Evolutionary conservation across 2,329 filamentous ascomycete species (phyloP), one percentile per base, ranked within the genome.

Genomic region (Colletotrichum gloeosporioides): DNA sequence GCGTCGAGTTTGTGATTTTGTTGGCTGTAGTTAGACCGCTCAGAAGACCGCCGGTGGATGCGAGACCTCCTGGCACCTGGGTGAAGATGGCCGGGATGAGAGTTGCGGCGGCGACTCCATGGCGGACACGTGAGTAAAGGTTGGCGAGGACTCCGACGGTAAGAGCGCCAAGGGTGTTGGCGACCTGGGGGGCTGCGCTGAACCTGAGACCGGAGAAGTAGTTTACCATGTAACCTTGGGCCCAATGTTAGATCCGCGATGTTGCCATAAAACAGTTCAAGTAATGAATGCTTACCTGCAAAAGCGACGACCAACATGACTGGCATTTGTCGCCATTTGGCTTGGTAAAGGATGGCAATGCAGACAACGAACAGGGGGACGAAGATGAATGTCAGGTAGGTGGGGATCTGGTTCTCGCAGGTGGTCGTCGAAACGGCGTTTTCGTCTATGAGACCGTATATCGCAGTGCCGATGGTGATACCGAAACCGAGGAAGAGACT

Each of bases 311-410:
- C 53, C 3, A 95, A 85, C 94, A 96, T 96, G 69, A 94, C 88
- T 0, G 95, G 95, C 79, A 93, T 91, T 82, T 97, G 95, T 79
- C 92, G 94, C 91, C 92, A 95, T 83, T 95, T 95, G 53, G 94
- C 95, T 79, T 96, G 94, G 82, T 96, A 96, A 82, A 96, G 92
- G 73, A 96, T 87, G 64, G 93, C 92, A 53, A 96, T 89, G 80
- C 93, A 95, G 32, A 95, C 81, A 10, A 95, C 92, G 83, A 96
- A 98, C 8, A 90, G 83, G 0, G 94, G 90, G 0, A 96, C 95
- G 81, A 95, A 96, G 34, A 93, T 86, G 85, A 96, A 95, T 73
- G 89, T 90, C 65, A 84, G 83, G 73, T 85, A 81, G 3, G 82
- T 79, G 18, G 84, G 78, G 78, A 93, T 88, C 1, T 88, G 83